A percentile compares a stretch with the other conserved stretches of the same genome.
These are phyloP conservation scores for Pythium sp. DNA, from an alignment of 352 stramenopile species.

Conservation along the genomic window DNA sequence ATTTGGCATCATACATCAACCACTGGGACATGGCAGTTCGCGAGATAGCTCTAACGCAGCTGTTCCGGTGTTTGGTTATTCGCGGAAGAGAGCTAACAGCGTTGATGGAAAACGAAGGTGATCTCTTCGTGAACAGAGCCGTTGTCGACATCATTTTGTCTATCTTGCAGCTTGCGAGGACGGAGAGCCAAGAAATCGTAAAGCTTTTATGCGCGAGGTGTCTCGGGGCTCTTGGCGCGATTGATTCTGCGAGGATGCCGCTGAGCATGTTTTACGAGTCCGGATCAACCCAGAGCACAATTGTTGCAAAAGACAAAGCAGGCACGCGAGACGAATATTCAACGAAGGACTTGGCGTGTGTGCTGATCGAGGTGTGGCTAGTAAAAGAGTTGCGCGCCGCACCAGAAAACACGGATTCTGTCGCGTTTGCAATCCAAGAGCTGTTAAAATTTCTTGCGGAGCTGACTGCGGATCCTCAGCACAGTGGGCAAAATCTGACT, in stretches of 20 bases:
- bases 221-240: conserved; percentile 72
- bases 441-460: conserved; percentile 80
- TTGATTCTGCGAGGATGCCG: conserved; percentile 77
- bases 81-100: conserved; percentile 54
- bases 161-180: conserved; percentile 64
- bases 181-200: conserved; percentile 58
- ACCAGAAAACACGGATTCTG: conserved; percentile 75
- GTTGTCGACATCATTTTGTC: conserved; percentile 61
- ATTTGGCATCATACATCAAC: conserved; percentile 60
- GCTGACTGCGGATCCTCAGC: conserved; percentile 67
- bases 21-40: conserved; percentile 80
- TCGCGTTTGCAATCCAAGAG: conserved; percentile 86
- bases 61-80: conserved; percentile 64
- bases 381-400: conserved; percentile 83
- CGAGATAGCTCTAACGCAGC: conserved; percentile 69
- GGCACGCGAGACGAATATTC: conserved; percentile 55
- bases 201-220: conserved; percentile 74
- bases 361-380: conserved; percentile 79
- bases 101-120: conserved; percentile 70
- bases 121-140: conserved; percentile 57
- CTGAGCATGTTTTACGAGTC: conserved; percentile 60
- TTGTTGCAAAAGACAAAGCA: conserved; percentile 39
- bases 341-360: conserved; percentile 78
- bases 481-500: conserved; percentile 50
- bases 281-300: conserved; percentile 18